Base-by-base conservation (phyloP, 352 stramenopile genomes). In the Phytophthora capsici region DNA sequence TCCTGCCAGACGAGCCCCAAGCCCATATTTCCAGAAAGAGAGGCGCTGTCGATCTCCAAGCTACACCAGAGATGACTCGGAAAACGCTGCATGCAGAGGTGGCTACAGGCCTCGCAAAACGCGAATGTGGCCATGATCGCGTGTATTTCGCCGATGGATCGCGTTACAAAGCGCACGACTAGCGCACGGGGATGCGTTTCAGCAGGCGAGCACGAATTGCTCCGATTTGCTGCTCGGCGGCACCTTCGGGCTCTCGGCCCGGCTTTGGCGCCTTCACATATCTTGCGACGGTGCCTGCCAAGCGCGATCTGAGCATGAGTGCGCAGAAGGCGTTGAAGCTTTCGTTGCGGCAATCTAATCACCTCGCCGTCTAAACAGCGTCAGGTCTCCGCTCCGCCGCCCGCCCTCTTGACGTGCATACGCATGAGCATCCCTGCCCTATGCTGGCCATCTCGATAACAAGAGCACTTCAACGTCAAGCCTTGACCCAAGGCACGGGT, bases 241-340 rank as follows among this genome's bases (percentile, higher is more conserved):
- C 38, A 38, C 28, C 25, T 26, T 54, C 19, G 34, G 44, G 14
- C 22, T 36, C 44, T 25, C n/a, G 9, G 62, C 63, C 56, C 47
- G 62, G 55, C 62, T 69, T 48, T 70, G 40, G 17, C 22, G 17
- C 19, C 37, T 58, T 41, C 55, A 68, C 57, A 70, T 66, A 53
- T 71, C 65, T 69, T 73, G 64, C 64, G 64, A 56, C 45, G 64
- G 47, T 64, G 38, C 28, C 58, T 47, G 55, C 32, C 13, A 36
- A 25, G 43, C 30, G 45, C 44, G 48, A 75, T 71, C 63, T 38
- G 32, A 47, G 52, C 46, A 71, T 68, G 66, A 75, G 62, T 75
- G 66, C 50, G 59, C 20, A 6, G 38, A 19, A 1, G 36, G 16
- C 28, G 52, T 63, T 74, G 65, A 69, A 66, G 47, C 23, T 30